Percentiles rank a stretch among this genome's conserved stretches.
Evolutionary conservation across 139 green algal genomes (phyloP).

Genomic region (Pleodorina starrii): DNA sequence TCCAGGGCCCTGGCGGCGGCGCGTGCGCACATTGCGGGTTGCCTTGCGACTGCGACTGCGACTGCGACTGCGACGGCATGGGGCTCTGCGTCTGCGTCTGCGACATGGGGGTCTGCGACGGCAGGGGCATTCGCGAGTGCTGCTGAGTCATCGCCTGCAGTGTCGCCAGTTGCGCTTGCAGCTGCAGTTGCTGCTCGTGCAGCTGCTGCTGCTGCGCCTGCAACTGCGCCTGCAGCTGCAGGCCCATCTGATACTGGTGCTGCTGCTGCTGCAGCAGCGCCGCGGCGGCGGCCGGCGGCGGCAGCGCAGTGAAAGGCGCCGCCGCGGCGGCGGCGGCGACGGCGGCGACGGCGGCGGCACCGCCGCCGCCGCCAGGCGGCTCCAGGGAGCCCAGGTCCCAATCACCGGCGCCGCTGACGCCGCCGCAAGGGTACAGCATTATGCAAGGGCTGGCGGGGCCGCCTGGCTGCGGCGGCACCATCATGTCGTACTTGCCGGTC

Average conservation of each 20-base stretch:
- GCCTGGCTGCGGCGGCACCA: too few relatives aligned
- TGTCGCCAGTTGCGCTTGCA: neutral
- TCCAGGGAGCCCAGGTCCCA: neutral
- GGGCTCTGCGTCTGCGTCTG: too few relatives aligned
- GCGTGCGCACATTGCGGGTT: too few relatives aligned
- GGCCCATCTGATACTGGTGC: neutral
- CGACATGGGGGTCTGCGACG: too few relatives aligned
- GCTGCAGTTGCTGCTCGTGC: neutral
- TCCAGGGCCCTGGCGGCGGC: too few relatives aligned
- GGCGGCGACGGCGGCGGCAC: neutral
- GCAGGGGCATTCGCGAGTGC: neutral
- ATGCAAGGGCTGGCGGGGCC: neutral
- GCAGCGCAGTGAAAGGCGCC: neutral
- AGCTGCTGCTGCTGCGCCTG: neutral
- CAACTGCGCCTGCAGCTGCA: neutral
- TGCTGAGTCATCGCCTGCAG: neutral
- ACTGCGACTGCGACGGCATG: neutral
- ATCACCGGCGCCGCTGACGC: too few relatives aligned
- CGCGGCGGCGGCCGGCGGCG: neutral
- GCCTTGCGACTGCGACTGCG: too few relatives aligned
- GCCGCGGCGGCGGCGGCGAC: neutral
- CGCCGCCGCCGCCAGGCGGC: neutral
- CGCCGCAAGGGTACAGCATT: neutral
- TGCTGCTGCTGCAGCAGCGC: conserved; percentile 8
- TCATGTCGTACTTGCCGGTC: neutral